Conservation (phyloP, 352 stramenopile genomes). For the Phytophthora capsici region DNA sequence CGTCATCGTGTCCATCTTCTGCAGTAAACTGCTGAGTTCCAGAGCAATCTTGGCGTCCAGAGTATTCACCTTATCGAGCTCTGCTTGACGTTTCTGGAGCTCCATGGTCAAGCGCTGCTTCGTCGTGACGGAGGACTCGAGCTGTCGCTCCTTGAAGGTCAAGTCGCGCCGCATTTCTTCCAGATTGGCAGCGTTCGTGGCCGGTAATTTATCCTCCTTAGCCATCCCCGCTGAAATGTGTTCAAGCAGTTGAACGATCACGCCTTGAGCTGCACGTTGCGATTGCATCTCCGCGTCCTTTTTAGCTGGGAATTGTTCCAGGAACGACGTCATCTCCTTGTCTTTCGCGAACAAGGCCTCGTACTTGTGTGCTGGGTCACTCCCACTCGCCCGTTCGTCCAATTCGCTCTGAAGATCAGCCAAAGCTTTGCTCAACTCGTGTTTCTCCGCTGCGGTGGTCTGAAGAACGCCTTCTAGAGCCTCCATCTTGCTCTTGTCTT, state of each 20-base stretch:
- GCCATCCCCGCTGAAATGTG: conserved; percentile 83
- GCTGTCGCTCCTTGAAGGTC: conserved; percentile 92
- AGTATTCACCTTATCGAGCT: conserved; percentile 93
- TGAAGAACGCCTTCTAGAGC: conserved; percentile 69
- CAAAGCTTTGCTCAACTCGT: conserved; percentile 60
- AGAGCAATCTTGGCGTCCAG: conserved; percentile 89
- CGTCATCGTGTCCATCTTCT: conserved; percentile 90
- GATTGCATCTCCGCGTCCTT: conserved; percentile 67
- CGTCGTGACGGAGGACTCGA: conserved; percentile 90
- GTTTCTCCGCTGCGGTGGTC: conserved; percentile 56
- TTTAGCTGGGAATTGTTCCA: conserved; percentile 83
- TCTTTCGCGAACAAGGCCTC: conserved; percentile 90
- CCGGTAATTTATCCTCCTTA: conserved; percentile 81
- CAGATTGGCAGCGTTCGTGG: conserved; percentile 60
- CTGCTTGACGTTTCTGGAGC: conserved; percentile 85
- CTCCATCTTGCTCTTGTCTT: conserved; percentile 87
- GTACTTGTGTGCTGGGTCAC: conserved; percentile 86
- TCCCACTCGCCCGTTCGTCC: conserved; percentile 69
- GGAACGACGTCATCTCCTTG: conserved; percentile 92
- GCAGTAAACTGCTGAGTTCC: conserved; percentile 80
- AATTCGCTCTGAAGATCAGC: conserved; percentile 65
- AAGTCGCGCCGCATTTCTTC: conserved; percentile 91
- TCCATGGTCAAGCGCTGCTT: conserved; percentile 89
- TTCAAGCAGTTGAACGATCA: conserved; percentile 91
- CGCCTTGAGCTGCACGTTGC: conserved; percentile 64